Base-by-base conservation (phyloP, 208 protist species). In the Trypanosoma avium region DNA sequence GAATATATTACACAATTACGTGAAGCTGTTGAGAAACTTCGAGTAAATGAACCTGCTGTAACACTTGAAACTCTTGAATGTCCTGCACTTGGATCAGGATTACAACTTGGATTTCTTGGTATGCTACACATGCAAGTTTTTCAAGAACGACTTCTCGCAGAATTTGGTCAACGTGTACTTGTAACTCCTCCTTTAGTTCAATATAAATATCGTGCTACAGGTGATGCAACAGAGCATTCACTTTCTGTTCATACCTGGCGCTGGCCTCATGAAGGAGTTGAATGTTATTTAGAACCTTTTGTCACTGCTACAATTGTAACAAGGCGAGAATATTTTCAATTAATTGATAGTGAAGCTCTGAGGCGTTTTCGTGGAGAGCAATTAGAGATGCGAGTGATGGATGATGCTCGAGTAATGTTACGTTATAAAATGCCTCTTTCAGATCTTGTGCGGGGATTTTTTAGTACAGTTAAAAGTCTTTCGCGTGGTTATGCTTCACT, bases 41-140 rank as follows among this genome's bases (percentile, higher is more conserved):
- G 84, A 13, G 76, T 99, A n/a, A 99, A 97, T 53, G 98, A 99
- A 59, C 88, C 92, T 3, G 80, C 83, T 22, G 92, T 99, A 5
- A 92, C 77, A 17, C 67, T 98, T 47, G 78, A 94, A 68, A 30
- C 80, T 50, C 72, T 97, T 30, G 79, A 81, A 10, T 97, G 88
- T 33, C 79, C 71, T n/a, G 95, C 94, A 35, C 78, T 97, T 24
- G 94, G 96, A n/a, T 48, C 68, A 7, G 97, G 97, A 8, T 85
- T 97, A 53, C 91, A 98, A 70, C 91, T 97, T 65, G 98, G 98
- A 21, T 99, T 99, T 75, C 82, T 99, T 8, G 98, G 98, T 5
- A 70, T 99, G 56, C 81, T 99, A 17, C 98, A 99, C 81, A 98
- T 99, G 97, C 95, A 99, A 36, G 97, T 99, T 0, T 98, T 99